These are phyloP conservation scores for Amanita thiersii DNA, from an alignment of 768 basidiomycete genomes.

Conservation along the genomic window DNA sequence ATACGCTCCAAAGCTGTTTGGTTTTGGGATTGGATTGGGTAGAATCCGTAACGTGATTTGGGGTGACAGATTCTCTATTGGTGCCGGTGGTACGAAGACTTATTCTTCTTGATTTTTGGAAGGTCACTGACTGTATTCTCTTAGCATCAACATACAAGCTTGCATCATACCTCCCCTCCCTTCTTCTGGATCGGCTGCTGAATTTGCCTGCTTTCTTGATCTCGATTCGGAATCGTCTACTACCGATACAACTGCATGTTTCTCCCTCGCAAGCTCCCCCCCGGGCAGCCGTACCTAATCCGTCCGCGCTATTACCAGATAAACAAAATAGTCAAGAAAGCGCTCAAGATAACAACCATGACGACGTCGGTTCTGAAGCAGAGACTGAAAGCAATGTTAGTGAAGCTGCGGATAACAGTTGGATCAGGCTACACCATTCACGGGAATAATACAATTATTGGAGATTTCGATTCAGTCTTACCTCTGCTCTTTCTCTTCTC, in stretches of 20 bases:
- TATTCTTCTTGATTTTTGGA: neutral
- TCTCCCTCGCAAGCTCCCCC: conserved; percentile 22
- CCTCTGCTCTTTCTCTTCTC: too few species aligned
- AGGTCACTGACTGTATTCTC: conserved; percentile 6
- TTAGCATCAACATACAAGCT: conserved; percentile 64
- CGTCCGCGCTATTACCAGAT: conserved; percentile 8
- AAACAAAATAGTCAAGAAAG: conserved; percentile 12
- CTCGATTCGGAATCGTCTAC: conserved; percentile 50
- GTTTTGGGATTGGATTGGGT: conserved; percentile 38
- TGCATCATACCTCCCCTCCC: conserved; percentile 62
- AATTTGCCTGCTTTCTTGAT: conserved; percentile 61
- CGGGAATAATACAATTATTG: too few species aligned
- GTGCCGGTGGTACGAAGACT: conserved; percentile 62
- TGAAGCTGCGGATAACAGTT: conserved; percentile 52
- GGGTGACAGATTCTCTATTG: conserved; percentile 65
- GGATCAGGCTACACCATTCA: conserved; percentile 50
- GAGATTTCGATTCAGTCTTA: too few species aligned
- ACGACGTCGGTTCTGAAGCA: conserved; percentile 52
- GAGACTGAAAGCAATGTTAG: conserved; percentile 60
- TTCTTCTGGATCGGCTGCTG: conserved; percentile 57
- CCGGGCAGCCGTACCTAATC: conserved; percentile 15
- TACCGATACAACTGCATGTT: conserved; percentile 41
- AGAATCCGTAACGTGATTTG: conserved; percentile 47
- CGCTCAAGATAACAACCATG: too few species aligned
- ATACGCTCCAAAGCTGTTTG: conserved; percentile 32